Evolutionary conservation across 768 basidiomycete genomes (phyloP), one percentile per base, ranked within the genome.

Genomic region (Leccinellum luteum): DNA sequence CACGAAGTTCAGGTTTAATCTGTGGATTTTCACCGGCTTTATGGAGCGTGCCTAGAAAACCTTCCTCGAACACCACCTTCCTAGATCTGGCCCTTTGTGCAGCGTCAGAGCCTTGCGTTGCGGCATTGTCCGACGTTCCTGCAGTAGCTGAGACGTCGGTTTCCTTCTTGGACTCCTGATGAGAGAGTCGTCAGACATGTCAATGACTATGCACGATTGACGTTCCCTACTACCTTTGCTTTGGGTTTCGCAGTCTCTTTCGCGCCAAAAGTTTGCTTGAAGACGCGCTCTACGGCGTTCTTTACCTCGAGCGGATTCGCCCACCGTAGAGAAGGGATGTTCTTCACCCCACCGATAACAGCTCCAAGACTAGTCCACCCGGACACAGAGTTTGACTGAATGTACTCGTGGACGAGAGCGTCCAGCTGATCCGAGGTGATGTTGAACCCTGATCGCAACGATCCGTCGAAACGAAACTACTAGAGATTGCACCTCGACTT

Each of bases 21-120:
- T 99, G 97, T 23, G 90, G 87, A 75, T 98, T 99, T 67, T 81
- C 94, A 44, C 97, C 97, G 9, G 94, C 92, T 68, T 87, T 93
- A 70, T 99, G 95, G 28, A 99, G 85, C 54, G 84, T 79, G 1
- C 93, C 93, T 13, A 99, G 83, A 77, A 96, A 98, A 4, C 97
- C 97, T 69, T 96, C 93, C 59, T 91, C 87, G 67, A 98, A 99
- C 23, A 98, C 89, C 1, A 86, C 75, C 62, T 81, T 87, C 32
- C 67, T 78, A 69, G 58, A 62, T 50, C 77, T 57, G 58, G 75
- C 55, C 62, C 77, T 63, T 47, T 68, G 75, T 2, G 73, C 65
- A 3, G 76, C 65, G 14, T 76, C 73, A 3, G 77, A 69, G 10
- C 76, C 66, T 27, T 64, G 64, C 23, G 63, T 47, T 2, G 73